Base-by-base conservation (phyloP, 2,329 filamentous ascomycete genomes). In the Phyllosticta capitalensis region DNA sequence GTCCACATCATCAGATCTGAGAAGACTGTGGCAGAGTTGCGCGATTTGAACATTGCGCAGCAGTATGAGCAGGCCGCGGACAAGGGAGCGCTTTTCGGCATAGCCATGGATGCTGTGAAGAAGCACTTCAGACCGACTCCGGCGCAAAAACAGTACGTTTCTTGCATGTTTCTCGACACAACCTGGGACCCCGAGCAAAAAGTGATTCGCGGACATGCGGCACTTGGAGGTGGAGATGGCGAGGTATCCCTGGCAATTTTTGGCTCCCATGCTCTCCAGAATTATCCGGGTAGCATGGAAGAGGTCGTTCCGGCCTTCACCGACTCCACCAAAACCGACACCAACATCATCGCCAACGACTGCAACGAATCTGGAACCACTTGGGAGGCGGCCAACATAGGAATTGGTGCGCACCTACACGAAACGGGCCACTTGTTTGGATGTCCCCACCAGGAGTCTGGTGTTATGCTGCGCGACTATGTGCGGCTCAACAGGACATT, bases 371-470 rank as follows among this genome's bases (percentile, higher is more conserved):
- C 86, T 6, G 92, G 92, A 22, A 95, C 89, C 69, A 94, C 86
- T 53, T 97, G 92, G 92, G 92, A 97, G 71, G 86, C 91, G n/a
- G 91, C 90, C 24, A 95, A 92, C 66, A 88, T 96, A 62, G 92
- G 92, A 28, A 95, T 97, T 64, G 92, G 92, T 7, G 92, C 90
- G 9, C 92, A 97, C 72, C 74, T 97, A 54, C 92, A 95, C 72
- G 91, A 96, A 73, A 88, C 88, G 0, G 92, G 92, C 3, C 92
- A 95, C 74, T 74, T 96, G 21, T 88, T 97, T 65, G 92, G 92
- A 55, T 95, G 90, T 65, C 90, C 90, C 9, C 89, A 95, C 69
- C 90, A 95, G 69, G 90, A 94, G 68, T 88, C 79, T 26, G 92
- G 94, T n/a, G 81, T 97, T 62, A 97, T 97, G 92, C 78, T 91